Evolutionary conservation across 345 rosid genomes (phyloP).

Genomic region (Populus euphratica): DNA sequence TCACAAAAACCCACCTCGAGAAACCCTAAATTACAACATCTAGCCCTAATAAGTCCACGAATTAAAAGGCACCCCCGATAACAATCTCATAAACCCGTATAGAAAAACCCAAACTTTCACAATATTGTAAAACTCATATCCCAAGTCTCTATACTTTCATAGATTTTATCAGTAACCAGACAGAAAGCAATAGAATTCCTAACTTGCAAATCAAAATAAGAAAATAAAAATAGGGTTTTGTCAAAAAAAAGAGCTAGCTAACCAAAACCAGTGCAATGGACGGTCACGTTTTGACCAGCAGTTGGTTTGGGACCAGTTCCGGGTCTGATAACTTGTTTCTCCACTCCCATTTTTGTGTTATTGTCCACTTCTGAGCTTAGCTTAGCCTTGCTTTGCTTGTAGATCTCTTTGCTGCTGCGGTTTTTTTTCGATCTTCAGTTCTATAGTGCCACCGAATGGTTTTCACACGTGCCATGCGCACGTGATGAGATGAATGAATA

Average conservation of each 20-base stretch:
- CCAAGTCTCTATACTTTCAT: background rate
- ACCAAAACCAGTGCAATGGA: slow-evolving; percentile 50
- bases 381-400: background rate
- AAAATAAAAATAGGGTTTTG: background rate
- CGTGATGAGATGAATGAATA: background rate
- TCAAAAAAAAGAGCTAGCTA: background rate
- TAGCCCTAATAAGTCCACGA: background rate
- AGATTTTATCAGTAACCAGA: background rate
- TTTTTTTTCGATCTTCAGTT: background rate
- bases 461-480: background rate
- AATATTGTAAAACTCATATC: too few relatives aligned
- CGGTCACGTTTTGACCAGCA: slow-evolving; percentile 43
- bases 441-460: background rate
- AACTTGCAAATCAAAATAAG: background rate
- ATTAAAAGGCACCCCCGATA: background rate
- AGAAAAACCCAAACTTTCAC: too few relatives aligned
- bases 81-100: background rate
- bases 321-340: slow-evolving; percentile 35
- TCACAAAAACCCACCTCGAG: background rate
- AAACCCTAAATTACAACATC: background rate
- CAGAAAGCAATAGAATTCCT: background rate
- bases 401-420: background rate
- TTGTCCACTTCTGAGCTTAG: background rate
- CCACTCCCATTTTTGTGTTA: slow-evolving; percentile 35
- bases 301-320: slow-evolving; percentile 39